Conservation (phyloP, 257 asterid genomes). For the Vinca minor region DNA sequence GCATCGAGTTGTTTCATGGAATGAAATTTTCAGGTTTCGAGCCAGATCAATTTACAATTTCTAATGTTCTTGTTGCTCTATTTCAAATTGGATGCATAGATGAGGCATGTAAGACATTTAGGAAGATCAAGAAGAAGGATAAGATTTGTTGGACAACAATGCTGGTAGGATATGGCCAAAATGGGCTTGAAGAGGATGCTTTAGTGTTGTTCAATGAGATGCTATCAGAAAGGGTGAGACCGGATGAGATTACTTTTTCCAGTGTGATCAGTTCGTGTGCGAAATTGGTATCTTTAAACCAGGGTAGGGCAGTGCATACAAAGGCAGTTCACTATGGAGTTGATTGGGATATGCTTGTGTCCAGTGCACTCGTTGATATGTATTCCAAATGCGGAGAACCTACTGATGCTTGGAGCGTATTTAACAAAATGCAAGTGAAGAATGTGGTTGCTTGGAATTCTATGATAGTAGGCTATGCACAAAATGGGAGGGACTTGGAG, state of each 20-base stretch:
- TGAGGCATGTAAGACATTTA: background rate
- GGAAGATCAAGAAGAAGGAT: background rate
- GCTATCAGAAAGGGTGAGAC: background rate
- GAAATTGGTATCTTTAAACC: background rate
- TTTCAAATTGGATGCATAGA: background rate
- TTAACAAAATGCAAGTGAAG: conserved; percentile 37
- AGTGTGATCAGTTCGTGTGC: background rate
- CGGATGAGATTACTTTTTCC: conserved; percentile 2
- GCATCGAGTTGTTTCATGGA: background rate
- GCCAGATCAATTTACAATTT: conserved; percentile 5
- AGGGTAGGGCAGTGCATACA: background rate
- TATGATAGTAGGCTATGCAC: conserved; percentile 58
- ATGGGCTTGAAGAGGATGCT: conserved; percentile 9
- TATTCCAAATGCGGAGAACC: conserved; percentile 58
- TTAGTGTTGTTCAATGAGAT: background rate
- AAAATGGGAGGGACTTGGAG: conserved; percentile 43
- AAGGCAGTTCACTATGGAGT: background rate
- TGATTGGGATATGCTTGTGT: conserved; percentile 18
- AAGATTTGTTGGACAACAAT: conserved; percentile 2
- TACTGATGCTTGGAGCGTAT: conserved; percentile 32
- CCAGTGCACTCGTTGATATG: conserved; percentile 63
- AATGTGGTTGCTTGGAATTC: conserved; percentile 73
- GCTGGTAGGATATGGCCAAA: conserved; percentile 3
- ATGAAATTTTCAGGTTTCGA: background rate
- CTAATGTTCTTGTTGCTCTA: conserved; percentile 4